Evolutionary conservation across 208 protist species (phyloP).

Genomic region (Phytomonas francai): DNA sequence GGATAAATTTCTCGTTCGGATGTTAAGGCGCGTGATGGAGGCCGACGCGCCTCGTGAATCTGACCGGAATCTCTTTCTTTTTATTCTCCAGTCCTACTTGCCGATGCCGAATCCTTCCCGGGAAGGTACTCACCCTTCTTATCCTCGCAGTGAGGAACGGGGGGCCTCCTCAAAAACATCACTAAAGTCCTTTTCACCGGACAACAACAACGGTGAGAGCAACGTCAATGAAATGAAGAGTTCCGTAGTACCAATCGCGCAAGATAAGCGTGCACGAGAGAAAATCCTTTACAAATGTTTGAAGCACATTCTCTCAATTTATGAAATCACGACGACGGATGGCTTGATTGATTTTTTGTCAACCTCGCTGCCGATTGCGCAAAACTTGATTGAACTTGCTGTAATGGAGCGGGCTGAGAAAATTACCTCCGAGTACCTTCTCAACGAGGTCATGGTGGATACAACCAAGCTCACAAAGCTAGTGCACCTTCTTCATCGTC

Average conservation of each 20-base stretch:
- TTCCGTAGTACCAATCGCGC: neutral
- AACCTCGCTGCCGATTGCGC: constrained; percentile 40
- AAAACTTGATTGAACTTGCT: constrained; percentile 24
- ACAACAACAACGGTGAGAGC: neutral
- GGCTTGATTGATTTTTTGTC: constrained; percentile 45
- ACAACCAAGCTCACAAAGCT: constrained; percentile 22
- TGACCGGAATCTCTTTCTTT: constrained; percentile 62
- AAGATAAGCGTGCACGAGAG: constrained; percentile 3
- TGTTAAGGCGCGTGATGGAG: constrained; percentile 36
- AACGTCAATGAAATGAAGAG: neutral
- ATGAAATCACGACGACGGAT: constrained; percentile 38
- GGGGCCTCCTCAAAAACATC: neutral
- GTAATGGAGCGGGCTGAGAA: constrained; percentile 39
- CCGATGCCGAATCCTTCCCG: neutral
- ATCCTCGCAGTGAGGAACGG: neutral
- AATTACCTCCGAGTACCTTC: constrained; percentile 24
- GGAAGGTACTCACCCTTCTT: neutral
- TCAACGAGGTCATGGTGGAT: constrained; percentile 10
- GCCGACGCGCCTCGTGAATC: constrained; percentile 28
- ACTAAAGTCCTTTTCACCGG: neutral
- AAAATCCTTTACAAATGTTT: constrained; percentile 35
- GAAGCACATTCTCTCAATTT: constrained; percentile 52
- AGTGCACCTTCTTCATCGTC: constrained; percentile 25
- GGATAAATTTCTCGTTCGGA: constrained; percentile 23
- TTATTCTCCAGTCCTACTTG: constrained; percentile 64